Conservation (phyloP, 2,329 filamentous ascomycete genomes). For the Botrytis hyacinthi region DNA sequence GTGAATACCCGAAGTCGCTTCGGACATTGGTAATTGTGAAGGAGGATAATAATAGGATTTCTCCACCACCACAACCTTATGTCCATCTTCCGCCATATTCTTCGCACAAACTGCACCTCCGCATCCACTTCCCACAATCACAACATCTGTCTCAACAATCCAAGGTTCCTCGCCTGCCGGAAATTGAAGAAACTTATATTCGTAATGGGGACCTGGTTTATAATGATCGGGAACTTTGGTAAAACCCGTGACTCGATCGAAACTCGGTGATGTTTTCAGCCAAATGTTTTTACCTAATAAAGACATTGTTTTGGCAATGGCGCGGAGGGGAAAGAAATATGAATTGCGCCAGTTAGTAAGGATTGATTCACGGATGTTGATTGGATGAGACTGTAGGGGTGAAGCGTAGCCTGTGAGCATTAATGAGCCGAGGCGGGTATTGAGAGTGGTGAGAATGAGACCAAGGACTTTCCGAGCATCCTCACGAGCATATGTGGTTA, state of each 20-base stretch:
- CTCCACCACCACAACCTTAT: slow-evolving; percentile 76
- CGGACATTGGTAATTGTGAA: slow-evolving; percentile 70
- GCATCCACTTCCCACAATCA: slow-evolving; percentile 84
- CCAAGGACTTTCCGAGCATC: slow-evolving; percentile 34
- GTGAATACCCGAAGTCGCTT: slow-evolving; percentile 56
- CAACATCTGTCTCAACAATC: slow-evolving; percentile 72
- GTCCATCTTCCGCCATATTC: slow-evolving; percentile 72
- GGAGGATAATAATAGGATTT: slow-evolving; percentile 76
- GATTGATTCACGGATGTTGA: slow-evolving; percentile 59
- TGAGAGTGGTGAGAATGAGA: slow-evolving; percentile 41
- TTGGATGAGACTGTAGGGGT: slow-evolving; percentile 60
- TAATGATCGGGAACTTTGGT: slow-evolving; percentile 50
- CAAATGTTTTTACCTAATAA: slow-evolving; percentile 48
- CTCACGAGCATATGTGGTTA: slow-evolving; percentile 38
- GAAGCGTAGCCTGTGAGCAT: slow-evolving; percentile 66
- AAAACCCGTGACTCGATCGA: slow-evolving; percentile 57
- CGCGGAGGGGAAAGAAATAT: slow-evolving; percentile 53
- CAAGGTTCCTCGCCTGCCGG: slow-evolving; percentile 44
- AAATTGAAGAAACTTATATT: slow-evolving; percentile 39
- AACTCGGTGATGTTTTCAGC: slow-evolving; percentile 51
- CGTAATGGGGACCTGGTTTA: slow-evolving; percentile 40
- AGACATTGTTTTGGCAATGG: slow-evolving; percentile 55
- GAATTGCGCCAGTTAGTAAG: slow-evolving; percentile 61
- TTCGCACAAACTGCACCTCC: slow-evolving; percentile 81
- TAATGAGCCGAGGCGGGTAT: slow-evolving; percentile 60